Conservation (phyloP, 768 basidiomycete genomes). For the Lactarius deliciosus region DNA sequence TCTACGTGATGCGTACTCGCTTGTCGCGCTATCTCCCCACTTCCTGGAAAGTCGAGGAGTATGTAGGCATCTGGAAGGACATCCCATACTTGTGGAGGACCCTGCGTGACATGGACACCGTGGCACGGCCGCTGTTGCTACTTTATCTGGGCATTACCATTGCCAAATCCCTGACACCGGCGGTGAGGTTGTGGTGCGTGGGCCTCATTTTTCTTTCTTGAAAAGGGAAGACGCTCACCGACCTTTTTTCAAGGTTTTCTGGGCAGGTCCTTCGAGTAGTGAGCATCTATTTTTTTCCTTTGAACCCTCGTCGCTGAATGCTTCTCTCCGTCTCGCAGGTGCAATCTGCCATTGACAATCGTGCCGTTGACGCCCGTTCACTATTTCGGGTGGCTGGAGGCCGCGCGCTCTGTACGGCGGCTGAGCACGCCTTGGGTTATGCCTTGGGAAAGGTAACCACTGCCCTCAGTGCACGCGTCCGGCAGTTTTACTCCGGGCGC, state of each 20-base stretch:
- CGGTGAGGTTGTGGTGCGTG: conserved; percentile 18
- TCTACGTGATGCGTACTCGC: neutral
- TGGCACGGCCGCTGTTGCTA: conserved; percentile 13
- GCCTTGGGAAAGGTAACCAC: conserved; percentile 40
- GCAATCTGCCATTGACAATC: conserved; percentile 24
- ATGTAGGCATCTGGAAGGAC: neutral
- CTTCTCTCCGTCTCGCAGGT: conserved; percentile 8
- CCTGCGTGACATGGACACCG: conserved; percentile 30
- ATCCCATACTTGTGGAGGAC: conserved; percentile 47
- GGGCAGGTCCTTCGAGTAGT: conserved; percentile 21
- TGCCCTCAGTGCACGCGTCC: conserved; percentile 59
- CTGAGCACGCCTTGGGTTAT: conserved; percentile 47
- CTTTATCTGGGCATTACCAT: conserved; percentile 14
- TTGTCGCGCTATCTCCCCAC: neutral
- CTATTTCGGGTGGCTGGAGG: conserved; percentile 40
- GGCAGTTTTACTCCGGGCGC: conserved; percentile 58
- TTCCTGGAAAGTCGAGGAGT: neutral
- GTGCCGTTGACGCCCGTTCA: conserved; percentile 18
- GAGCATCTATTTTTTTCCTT: conserved; percentile 28
- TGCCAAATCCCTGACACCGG: conserved; percentile 8
- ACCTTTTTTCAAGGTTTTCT: conserved; percentile 15
- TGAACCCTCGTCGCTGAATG: neutral
- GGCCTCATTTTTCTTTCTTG: neutral
- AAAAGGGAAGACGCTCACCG: neutral
- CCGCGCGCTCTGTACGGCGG: conserved; percentile 52